A percentile compares a stretch with the other conserved stretches of the same genome.
These are phyloP conservation scores for Priceomyces medius DNA, from an alignment of 805 yeast species.

Conservation along the genomic window DNA sequence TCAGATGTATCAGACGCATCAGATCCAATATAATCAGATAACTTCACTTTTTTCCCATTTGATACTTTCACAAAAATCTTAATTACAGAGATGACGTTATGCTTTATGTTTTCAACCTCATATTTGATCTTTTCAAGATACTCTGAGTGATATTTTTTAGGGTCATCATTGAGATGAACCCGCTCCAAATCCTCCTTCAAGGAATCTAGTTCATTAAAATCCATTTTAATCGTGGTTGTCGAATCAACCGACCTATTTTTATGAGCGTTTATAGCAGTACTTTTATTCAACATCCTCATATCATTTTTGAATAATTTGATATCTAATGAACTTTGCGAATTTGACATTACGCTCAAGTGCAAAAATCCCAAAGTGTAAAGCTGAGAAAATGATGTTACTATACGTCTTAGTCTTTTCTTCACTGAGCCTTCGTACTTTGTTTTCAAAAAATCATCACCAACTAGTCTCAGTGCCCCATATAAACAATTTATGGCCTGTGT, in stretches of 20 bases:
- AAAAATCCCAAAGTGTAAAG: conserved; percentile 64
- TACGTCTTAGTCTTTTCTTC: conserved; percentile 48
- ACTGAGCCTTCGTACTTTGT: conserved; percentile 49
- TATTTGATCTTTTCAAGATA: conserved; percentile 39
- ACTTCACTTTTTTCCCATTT: conserved; percentile 28
- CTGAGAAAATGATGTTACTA: conserved; percentile 57
- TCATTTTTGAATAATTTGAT: conserved; percentile 32
- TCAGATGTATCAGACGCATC: conserved; percentile 29
- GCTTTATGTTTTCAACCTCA: conserved; percentile 38
- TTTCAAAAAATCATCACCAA: conserved; percentile 48
- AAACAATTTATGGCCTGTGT: conserved; percentile 53
- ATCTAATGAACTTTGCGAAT: conserved; percentile 20
- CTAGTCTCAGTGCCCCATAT: conserved; percentile 55
- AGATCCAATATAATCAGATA: conserved; percentile 38
- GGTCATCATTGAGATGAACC: conserved; percentile 5
- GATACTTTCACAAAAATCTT: conserved; percentile 34
- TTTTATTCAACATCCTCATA: conserved; percentile 22
- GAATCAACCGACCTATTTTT: conserved; percentile 3
- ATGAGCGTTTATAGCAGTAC: neutral
- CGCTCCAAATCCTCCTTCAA: neutral
- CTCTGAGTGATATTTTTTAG: conserved; percentile 13
- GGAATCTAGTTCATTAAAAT: conserved; percentile 9
- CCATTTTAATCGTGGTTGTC: conserved; percentile 13
- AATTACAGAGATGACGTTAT: conserved; percentile 26
- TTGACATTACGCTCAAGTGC: conserved; percentile 48